A percentile compares a stretch with the other conserved stretches of the same genome.
Conservation (phyloP, 2,329 filamentous ascomycete genomes). For the Beauveria varroae region DNA sequence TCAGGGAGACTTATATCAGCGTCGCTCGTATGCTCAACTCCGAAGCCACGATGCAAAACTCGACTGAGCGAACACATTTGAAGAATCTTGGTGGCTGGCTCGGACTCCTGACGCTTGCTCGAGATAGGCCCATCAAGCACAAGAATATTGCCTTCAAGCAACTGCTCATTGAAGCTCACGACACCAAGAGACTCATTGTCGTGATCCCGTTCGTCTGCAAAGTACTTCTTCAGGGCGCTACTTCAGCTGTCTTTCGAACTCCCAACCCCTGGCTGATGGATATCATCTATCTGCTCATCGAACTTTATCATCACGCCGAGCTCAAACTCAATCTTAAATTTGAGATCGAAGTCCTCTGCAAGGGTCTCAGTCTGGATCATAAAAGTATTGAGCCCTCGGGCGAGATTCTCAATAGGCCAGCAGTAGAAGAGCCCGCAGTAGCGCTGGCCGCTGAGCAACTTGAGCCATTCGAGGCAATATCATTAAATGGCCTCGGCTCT, state of each 20-base stretch:
- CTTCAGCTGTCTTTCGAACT: constrained; percentile 82
- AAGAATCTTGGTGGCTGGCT: constrained; percentile 95
- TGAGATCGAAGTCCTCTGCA: constrained; percentile 95
- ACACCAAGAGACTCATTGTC: constrained; percentile 82
- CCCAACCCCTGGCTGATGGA: constrained; percentile 99
- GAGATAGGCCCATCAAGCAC: constrained; percentile 92
- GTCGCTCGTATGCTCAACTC: constrained; percentile 83
- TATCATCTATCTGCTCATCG: constrained; percentile 81
- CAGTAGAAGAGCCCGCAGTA: constrained; percentile 54
- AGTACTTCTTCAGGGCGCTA: constrained; percentile 75
- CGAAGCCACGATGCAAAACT: constrained; percentile 75
- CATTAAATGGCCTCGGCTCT: constrained; percentile 65
- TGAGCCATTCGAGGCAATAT: constrained; percentile 77
- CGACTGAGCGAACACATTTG: constrained; percentile 76
- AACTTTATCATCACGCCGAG: constrained; percentile 88
- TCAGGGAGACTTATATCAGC: constrained; percentile 86
- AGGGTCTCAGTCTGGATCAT: constrained; percentile 84
- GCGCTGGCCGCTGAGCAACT: constrained; percentile 58
- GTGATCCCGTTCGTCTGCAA: constrained; percentile 98
- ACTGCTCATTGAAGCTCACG: constrained; percentile 84
- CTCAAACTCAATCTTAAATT: constrained; percentile 97
- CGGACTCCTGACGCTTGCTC: constrained; percentile 83
- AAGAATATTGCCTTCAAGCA: constrained; percentile 97
- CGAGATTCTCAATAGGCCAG: constrained; percentile 70
- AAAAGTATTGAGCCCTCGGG: constrained; percentile 84